Evolutionary conservation across 2,329 filamentous ascomycete genomes (phyloP).

Genomic region (Colletotrichum sojae): DNA sequence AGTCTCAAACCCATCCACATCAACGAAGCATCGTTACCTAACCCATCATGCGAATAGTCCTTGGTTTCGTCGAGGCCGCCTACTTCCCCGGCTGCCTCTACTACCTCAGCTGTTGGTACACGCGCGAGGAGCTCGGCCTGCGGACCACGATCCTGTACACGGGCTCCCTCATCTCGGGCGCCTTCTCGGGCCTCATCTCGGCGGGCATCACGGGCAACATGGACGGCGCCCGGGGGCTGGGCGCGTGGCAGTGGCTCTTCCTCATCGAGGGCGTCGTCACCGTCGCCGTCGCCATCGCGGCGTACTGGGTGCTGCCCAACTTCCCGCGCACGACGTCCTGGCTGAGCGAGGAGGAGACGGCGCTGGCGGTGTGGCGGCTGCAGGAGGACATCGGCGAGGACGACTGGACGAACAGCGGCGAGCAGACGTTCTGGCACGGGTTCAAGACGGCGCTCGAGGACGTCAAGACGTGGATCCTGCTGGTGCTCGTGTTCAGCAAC

Average conservation of each 20-base stretch:
- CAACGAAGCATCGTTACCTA: neutral
- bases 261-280: slow-evolving; percentile 80
- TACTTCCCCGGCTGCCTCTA: slow-evolving; percentile 66
- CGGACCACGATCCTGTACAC: slow-evolving; percentile 77
- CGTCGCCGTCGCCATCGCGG: slow-evolving; percentile 69
- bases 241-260: slow-evolving; percentile 78
- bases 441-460: slow-evolving; percentile 70
- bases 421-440: slow-evolving; percentile 70
- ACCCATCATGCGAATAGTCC: neutral
- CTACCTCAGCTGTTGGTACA: slow-evolving; percentile 78
- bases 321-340: slow-evolving; percentile 63
- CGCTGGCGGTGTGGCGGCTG: slow-evolving; percentile 71
- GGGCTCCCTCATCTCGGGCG: slow-evolving; percentile 78
- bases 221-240: slow-evolving; percentile 68
- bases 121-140: slow-evolving; percentile 76
- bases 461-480: slow-evolving; percentile 72
- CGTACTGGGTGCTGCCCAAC: slow-evolving; percentile 75
- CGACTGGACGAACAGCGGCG: slow-evolving; percentile 70
- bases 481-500: slow-evolving; percentile 71
- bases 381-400: slow-evolving; percentile 76
- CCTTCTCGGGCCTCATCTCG: slow-evolving; percentile 77
- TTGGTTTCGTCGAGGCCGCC: slow-evolving; percentile 37
- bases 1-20: no score
- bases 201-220: slow-evolving; percentile 78
- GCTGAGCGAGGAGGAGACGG: slow-evolving; percentile 56